A percentile compares a stretch with the other conserved stretches of the same genome.
phyloP scores from a whole-genome alignment of 1,284 basidiomycete genomes.

The Agaricales sp. region DNA sequence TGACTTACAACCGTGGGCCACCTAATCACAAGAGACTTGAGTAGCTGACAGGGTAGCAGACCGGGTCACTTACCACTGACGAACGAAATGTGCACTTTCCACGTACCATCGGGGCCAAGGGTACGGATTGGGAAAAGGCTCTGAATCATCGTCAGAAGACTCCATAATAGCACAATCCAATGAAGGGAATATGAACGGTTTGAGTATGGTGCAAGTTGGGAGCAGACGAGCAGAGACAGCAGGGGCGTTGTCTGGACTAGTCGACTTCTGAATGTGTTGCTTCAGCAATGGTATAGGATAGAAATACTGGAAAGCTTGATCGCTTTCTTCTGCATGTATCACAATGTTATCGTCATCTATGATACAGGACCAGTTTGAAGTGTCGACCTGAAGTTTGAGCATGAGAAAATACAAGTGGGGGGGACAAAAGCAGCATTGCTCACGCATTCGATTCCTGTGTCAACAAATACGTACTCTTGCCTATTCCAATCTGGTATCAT shows the following conservation, averaged over 20 bases:
- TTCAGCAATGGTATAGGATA: conserved; percentile 42
- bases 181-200: conserved; percentile 9
- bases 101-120: conserved; percentile 55
- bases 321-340: conserved; percentile 58
- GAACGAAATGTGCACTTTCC: conserved; percentile 63
- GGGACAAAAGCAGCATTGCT: conserved; percentile 18
- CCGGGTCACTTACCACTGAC: conserved; percentile 30
- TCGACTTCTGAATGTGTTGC: conserved; percentile 20
- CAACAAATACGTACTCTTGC: conserved; percentile 55
- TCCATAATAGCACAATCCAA: neutral
- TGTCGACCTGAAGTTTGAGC: conserved; percentile 29
- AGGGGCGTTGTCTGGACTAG: conserved; percentile 21
- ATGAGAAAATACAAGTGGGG: conserved; percentile 7
- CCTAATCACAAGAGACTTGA: conserved; percentile 19
- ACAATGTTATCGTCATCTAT: conserved; percentile 49
- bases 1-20: conserved; percentile 50
- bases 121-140: conserved; percentile 32
- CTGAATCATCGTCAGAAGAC: neutral
- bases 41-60: neutral
- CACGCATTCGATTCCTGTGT: conserved; percentile 63
- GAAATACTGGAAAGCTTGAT: conserved; percentile 43
- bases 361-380: conserved; percentile 70
- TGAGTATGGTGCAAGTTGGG: conserved; percentile 9
- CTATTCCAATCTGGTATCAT: conserved; percentile 58
- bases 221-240: conserved; percentile 5